Percentiles rank a stretch among this genome's conserved stretches.
Evolutionary conservation across 129 eudicot species (phyloP).

Genomic region (Artemisia tridentata): DNA sequence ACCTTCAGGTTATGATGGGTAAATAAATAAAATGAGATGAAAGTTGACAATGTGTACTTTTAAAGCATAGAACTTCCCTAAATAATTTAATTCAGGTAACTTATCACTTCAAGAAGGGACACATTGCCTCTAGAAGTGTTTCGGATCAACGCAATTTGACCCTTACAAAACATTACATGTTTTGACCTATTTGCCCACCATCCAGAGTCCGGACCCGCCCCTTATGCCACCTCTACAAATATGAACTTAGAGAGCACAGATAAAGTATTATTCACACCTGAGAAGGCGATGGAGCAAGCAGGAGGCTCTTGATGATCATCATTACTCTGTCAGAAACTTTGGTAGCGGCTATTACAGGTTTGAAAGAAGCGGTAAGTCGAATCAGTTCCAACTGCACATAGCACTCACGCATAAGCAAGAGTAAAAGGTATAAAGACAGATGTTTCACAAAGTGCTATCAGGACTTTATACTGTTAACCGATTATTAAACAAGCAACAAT

Average conservation of each 20-base stretch:
- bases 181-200: background rate
- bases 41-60: slow-evolving; percentile 5
- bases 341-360: slow-evolving; percentile 74
- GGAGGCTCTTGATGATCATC: slow-evolving; percentile 49
- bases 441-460: slow-evolving; percentile 3
- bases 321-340: slow-evolving; percentile 66
- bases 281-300: slow-evolving; percentile 49
- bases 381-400: slow-evolving; percentile 78
- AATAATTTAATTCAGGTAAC: background rate
- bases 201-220: slow-evolving; percentile 3
- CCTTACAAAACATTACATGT: background rate
- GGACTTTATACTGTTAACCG: background rate
- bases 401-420: slow-evolving; percentile 20
- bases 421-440: background rate
- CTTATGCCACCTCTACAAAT: slow-evolving; percentile 13
- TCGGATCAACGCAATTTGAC: background rate
- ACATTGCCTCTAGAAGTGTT: background rate
- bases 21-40: background rate
- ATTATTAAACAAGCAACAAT: background rate
- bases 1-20: too few relatives aligned
- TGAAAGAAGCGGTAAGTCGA: slow-evolving; percentile 59
- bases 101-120: too few relatives aligned
- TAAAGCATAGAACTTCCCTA: background rate
- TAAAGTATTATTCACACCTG: slow-evolving; percentile 46
- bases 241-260: slow-evolving; percentile 3